Percentiles rank a stretch among this genome's conserved stretches.
phyloP scores from a whole-genome alignment of 2,329 filamentous ascomycete species.

The Madurella fahalii region DNA sequence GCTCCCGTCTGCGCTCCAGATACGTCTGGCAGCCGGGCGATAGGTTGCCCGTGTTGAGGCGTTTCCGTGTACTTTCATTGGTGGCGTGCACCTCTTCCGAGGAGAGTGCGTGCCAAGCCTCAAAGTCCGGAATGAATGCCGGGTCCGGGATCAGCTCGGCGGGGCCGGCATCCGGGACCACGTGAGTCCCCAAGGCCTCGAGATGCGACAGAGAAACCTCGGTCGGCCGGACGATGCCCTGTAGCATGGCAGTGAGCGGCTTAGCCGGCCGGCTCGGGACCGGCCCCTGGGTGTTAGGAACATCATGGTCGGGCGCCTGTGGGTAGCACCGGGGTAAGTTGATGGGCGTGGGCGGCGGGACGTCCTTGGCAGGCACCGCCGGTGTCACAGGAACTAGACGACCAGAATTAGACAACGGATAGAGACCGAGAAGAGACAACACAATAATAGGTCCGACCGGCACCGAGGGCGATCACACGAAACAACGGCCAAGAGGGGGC shows the following conservation, averaged over 20 bases:
- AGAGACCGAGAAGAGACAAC: constrained; percentile 1
- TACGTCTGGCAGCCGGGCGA: constrained; percentile 58
- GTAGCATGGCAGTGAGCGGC: constrained; percentile 48
- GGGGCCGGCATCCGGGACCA: constrained; percentile 47
- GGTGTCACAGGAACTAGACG: constrained; percentile 21
- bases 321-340: constrained; percentile 45
- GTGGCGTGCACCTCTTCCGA: constrained; percentile 46
- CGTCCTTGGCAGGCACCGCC: constrained; percentile 42
- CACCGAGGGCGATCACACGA: constrained; percentile 22
- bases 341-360: constrained; percentile 55
- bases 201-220: constrained; percentile 49
- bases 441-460: constrained; percentile 7
- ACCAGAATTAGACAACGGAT: constrained; percentile 13
- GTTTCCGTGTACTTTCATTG: constrained; percentile 46
- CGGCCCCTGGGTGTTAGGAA: constrained; percentile 8
- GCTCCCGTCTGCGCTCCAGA: constrained; percentile 54
- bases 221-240: constrained; percentile 49
- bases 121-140: constrained; percentile 50
- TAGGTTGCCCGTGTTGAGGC: constrained; percentile 49
- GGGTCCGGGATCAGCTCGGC: constrained; percentile 52
- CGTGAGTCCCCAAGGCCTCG: constrained; percentile 53
- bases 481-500: constrained; percentile 4
- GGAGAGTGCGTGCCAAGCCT: constrained; percentile 47
- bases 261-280: constrained; percentile 22
- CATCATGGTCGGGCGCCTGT: constrained; percentile 22